Percentiles rank a stretch among this genome's conserved stretches.
Evolutionary conservation across 495 filamentous ascomycete species (phyloP).

Genomic region (Tuber brumale): DNA sequence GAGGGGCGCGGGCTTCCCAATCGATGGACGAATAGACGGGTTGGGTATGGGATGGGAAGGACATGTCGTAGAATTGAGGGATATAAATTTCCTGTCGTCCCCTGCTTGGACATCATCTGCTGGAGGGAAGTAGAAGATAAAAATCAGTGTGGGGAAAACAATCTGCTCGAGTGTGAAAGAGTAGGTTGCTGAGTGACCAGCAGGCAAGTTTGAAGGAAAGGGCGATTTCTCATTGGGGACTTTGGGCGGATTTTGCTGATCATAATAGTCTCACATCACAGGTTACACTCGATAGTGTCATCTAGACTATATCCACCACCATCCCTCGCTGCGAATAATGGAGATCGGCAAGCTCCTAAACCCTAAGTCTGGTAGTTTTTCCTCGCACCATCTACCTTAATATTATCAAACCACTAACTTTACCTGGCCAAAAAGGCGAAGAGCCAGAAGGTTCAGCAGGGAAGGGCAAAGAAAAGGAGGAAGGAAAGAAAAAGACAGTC

Average conservation of each 20-base stretch:
- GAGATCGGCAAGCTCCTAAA: constrained; percentile 33
- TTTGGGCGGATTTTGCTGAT: not conserved
- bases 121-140: constrained; percentile 3
- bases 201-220: not conserved
- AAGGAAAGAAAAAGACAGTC: constrained; percentile 16
- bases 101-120: not conserved
- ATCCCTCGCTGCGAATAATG: constrained; percentile 8
- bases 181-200: not conserved
- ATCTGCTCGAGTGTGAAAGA: not conserved
- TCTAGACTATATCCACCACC: not conserved
- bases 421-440: not conserved
- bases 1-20: not conserved
- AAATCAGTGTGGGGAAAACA: not conserved
- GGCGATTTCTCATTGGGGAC: not conserved
- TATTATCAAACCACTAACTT: not conserved
- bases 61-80: not conserved
- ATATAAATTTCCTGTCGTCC: constrained; percentile 1
- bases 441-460: not conserved
- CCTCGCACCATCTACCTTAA: not conserved
- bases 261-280: not conserved
- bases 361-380: constrained; percentile 17
- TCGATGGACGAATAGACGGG: not conserved
- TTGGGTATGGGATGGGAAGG: not conserved
- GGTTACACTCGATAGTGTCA: not conserved
- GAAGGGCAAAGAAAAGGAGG: constrained; percentile 14